Evolutionary conservation across 2,329 filamentous ascomycete genomes (phyloP).

Genomic region (Claviceps cyperi): DNA sequence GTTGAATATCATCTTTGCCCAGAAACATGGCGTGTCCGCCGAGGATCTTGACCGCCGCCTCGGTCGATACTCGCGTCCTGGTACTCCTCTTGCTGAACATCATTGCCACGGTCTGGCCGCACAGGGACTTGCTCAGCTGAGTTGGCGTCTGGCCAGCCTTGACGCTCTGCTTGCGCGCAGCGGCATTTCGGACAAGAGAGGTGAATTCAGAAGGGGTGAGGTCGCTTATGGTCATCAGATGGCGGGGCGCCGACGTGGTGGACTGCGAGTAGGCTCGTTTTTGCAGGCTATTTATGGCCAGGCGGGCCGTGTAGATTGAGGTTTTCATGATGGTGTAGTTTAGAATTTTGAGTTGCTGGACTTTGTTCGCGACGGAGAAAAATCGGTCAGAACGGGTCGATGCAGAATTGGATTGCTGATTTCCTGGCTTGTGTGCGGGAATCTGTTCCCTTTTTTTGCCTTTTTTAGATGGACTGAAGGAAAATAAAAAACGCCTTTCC

Average conservation of each 20-base stretch:
- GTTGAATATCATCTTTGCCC: constrained; percentile 88
- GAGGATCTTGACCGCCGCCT: constrained; percentile 76
- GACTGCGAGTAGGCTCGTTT: constrained; percentile 29
- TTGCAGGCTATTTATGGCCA: constrained; percentile 22
- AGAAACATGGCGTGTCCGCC: constrained; percentile 94
- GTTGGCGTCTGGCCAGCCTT: constrained; percentile 47
- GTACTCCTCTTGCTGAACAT: constrained; percentile 96
- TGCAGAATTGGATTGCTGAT: no score
- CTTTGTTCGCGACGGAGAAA: no score
- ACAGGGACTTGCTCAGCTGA: constrained; percentile 45
- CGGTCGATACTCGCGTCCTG: constrained; percentile 82
- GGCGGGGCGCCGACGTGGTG: constrained; percentile 42
- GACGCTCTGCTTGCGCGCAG: constrained; percentile 58
- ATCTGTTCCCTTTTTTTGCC: no score
- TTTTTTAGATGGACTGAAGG: no score
- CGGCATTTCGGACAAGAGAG: constrained; percentile 70
- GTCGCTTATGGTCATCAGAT: constrained; percentile 85
- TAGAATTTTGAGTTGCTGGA: not conserved
- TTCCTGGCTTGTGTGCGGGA: no score
- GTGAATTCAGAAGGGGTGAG: constrained; percentile 67
- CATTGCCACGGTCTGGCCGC: constrained; percentile 76
- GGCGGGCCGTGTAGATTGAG: constrained; percentile 19
- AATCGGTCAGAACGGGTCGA: no score
- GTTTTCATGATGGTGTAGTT: constrained; percentile 17
- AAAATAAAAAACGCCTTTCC: not conserved